These are phyloP conservation scores for Cladosporium colombiae DNA, from an alignment of 2,329 filamentous ascomycete genomes.

Conservation along the genomic window DNA sequence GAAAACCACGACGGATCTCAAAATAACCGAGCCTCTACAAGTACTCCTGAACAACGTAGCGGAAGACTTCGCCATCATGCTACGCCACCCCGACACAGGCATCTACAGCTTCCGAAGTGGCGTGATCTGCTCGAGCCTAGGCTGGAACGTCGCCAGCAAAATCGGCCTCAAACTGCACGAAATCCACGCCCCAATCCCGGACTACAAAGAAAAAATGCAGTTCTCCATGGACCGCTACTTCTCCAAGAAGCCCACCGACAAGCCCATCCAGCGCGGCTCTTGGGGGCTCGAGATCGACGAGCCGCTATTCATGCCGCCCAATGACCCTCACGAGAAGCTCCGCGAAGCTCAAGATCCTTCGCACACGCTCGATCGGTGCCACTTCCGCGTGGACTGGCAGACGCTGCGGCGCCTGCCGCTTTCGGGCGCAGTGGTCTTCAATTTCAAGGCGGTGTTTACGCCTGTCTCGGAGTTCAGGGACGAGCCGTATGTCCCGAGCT, in stretches of 20 bases:
- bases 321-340: slow-evolving; percentile 63
- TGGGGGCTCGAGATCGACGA: slow-evolving; percentile 79
- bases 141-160: slow-evolving; percentile 76
- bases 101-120: slow-evolving; percentile 75
- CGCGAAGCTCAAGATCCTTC: slow-evolving; percentile 59
- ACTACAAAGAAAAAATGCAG: slow-evolving; percentile 85
- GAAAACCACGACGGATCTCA: slow-evolving; percentile 61
- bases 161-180: slow-evolving; percentile 68
- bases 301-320: slow-evolving; percentile 73
- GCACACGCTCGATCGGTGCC: slow-evolving; percentile 60
- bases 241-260: slow-evolving; percentile 70
- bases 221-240: slow-evolving; percentile 90
- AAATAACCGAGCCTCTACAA: slow-evolving; percentile 63
- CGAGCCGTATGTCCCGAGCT: slow-evolving; percentile 71
- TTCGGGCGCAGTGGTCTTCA: slow-evolving; percentile 75
- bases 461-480: slow-evolving; percentile 67
- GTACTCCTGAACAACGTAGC: slow-evolving; percentile 76
- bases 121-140: slow-evolving; percentile 74
- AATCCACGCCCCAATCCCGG: slow-evolving; percentile 74
- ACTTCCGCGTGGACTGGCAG: slow-evolving; percentile 84
- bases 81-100: slow-evolving; percentile 70
- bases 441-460: slow-evolving; percentile 86
- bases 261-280: slow-evolving; percentile 78
- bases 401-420: slow-evolving; percentile 77
- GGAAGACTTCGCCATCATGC: slow-evolving; percentile 78